A percentile compares a stretch with the other conserved stretches of the same genome.
Conservation (phyloP, 1,139 yeast genomes). For the Hyphopichia fennica region DNA sequence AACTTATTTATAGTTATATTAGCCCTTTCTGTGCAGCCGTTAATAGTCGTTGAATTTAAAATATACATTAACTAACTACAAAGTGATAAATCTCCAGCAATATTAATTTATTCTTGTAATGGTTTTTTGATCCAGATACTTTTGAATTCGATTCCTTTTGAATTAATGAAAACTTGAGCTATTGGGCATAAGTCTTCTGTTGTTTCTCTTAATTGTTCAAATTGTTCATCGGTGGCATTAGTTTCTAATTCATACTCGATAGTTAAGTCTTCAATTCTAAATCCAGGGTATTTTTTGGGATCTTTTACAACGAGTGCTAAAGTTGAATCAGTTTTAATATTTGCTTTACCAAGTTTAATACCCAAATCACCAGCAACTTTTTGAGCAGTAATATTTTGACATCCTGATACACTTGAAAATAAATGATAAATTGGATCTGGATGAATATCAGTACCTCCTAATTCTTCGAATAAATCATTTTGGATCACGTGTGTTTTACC, state of each 20-base stretch:
- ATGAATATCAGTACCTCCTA: neutral
- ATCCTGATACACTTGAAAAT: neutral
- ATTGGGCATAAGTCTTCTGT: neutral
- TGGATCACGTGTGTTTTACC: neutral
- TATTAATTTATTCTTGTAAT: neutral
- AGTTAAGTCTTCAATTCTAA: neutral
- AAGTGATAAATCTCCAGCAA: too few relatives aligned
- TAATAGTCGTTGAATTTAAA: too few relatives aligned
- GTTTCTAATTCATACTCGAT: neutral
- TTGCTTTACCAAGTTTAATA: neutral
- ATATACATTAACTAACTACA: too few relatives aligned
- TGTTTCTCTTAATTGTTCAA: neutral
- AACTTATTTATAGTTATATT: too few relatives aligned
- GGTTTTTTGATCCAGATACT: neutral
- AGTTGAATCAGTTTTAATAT: neutral
- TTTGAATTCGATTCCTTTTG: neutral
- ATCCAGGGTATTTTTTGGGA: neutral
- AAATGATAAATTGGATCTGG: neutral
- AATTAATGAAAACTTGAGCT: neutral
- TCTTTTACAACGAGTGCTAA: neutral
- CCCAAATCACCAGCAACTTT: neutral
- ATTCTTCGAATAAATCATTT: neutral
- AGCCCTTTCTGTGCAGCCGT: too few relatives aligned
- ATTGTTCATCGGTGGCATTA: neutral
- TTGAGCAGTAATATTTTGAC: neutral